Conservation (phyloP, 495 filamentous ascomycete species). For the Geoglossum glabrum region DNA sequence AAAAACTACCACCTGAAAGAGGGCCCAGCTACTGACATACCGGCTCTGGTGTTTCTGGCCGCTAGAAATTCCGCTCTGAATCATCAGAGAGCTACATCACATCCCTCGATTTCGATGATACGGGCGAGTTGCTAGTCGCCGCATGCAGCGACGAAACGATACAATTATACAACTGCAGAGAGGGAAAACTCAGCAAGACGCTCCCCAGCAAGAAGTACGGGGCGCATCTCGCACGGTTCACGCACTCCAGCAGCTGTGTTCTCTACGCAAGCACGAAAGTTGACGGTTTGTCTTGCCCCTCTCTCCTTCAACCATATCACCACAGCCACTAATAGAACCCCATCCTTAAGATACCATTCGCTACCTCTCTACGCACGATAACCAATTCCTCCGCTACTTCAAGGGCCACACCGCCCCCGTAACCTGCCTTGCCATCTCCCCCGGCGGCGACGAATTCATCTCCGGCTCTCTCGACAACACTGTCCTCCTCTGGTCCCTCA, state of each 20-base stretch:
- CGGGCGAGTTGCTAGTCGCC: slow-evolving; percentile 71
- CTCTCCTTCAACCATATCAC: not conserved
- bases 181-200: slow-evolving; percentile 68
- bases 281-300: slow-evolving; percentile 35
- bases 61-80: slow-evolving; percentile 21
- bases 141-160: slow-evolving; percentile 83
- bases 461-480: slow-evolving; percentile 80
- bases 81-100: slow-evolving; percentile 32
- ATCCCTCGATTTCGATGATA: slow-evolving; percentile 90
- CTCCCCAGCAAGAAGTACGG: slow-evolving; percentile 88
- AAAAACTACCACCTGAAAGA: slow-evolving; percentile 21
- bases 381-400: slow-evolving; percentile 88
- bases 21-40: not conserved
- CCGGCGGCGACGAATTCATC: slow-evolving; percentile 69
- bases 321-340: not conserved
- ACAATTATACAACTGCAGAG: slow-evolving; percentile 80
- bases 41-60: not conserved
- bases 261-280: slow-evolving; percentile 91
- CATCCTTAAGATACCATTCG: slow-evolving; percentile 53
- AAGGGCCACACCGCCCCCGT: slow-evolving; percentile 68
- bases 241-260: slow-evolving; percentile 65
- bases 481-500: slow-evolving; percentile 67
- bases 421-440: slow-evolving; percentile 54
- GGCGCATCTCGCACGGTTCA: slow-evolving; percentile 81
- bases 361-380: slow-evolving; percentile 85